These are phyloP conservation scores for Zarea fungicola DNA, from an alignment of 2,329 filamentous ascomycete species.

Conservation along the genomic window DNA sequence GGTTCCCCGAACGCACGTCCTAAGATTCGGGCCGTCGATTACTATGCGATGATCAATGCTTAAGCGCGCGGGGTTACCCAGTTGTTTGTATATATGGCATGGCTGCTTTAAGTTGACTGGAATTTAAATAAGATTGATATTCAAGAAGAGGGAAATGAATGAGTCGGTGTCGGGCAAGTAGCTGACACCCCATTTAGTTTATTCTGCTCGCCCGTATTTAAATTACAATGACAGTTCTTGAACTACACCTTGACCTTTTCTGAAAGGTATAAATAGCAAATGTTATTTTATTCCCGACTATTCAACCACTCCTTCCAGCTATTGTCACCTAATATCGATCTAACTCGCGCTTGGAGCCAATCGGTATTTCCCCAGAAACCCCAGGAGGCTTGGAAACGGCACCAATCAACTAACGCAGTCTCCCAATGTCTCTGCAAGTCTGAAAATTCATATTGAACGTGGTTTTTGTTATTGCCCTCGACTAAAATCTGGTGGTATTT, in stretches of 20 bases:
- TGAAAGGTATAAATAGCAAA: no score
- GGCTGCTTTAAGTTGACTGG: no score
- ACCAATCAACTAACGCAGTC: conserved; percentile 62
- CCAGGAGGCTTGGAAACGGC: conserved; percentile 56
- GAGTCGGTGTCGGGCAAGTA: no score
- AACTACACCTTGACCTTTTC: no score
- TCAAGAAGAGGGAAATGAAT: no score
- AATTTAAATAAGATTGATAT: no score
- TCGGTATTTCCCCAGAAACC: conserved; percentile 57
- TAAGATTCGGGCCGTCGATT: not conserved
- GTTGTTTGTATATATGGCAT: no score
- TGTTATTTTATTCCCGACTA: not conserved
- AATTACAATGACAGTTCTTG: no score
- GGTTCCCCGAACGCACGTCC: not conserved
- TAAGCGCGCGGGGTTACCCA: no score
- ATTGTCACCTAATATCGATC: conserved; percentile 41
- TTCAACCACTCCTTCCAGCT: conserved; percentile 42
- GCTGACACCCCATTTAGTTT: no score
- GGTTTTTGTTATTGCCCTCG: not conserved
- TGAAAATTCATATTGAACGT: conserved; percentile 45
- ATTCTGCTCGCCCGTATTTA: no score
- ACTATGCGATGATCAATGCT: conserved; percentile 12
- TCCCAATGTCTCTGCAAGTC: conserved; percentile 58
- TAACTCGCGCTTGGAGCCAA: conserved; percentile 51
- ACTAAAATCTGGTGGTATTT: conserved; percentile 39